Percentiles rank a stretch among this genome's conserved stretches.
Conservation (phyloP, 208 protist species). For the Acanthamoeba sp. region DNA sequence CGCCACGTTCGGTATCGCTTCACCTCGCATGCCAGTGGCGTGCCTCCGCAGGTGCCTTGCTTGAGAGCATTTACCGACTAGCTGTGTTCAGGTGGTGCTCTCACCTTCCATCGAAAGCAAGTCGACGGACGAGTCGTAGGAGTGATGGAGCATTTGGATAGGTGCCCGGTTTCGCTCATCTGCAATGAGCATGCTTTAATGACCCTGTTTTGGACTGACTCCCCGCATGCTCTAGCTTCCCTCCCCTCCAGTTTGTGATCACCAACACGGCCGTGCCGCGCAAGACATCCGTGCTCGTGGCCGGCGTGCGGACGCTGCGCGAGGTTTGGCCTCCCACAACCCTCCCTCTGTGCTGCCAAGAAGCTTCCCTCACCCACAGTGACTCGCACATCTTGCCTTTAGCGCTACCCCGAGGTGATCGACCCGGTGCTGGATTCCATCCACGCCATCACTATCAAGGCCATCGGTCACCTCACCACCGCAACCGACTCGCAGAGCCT, state of each 20-base stretch:
- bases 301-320: conserved; percentile 35
- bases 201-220: background rate
- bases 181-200: background rate
- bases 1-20: conserved; percentile 76
- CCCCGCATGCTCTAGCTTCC: background rate
- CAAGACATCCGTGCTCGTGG: conserved; percentile 71
- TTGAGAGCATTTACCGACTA: too few species aligned
- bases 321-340: background rate
- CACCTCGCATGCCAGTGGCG: too few species aligned
- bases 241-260: conserved; percentile 68
- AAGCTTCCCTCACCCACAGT: background rate
- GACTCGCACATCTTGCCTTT: background rate
- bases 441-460: conserved; percentile 3
- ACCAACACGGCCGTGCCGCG: conserved; percentile 78
- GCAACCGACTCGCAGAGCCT: background rate
- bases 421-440: conserved; percentile 75
- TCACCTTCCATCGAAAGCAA: conserved; percentile 61
- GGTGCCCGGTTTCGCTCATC: background rate
- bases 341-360: background rate
- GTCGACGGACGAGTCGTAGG: conserved; percentile 39
- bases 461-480: background rate
- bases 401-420: conserved; percentile 59
- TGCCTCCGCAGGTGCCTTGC: too few species aligned
- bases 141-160: conserved; percentile 40
- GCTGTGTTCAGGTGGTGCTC: conserved; percentile 30